phyloP scores from a whole-genome alignment of 768 basidiomycete genomes.

The Amanita phalloides region DNA sequence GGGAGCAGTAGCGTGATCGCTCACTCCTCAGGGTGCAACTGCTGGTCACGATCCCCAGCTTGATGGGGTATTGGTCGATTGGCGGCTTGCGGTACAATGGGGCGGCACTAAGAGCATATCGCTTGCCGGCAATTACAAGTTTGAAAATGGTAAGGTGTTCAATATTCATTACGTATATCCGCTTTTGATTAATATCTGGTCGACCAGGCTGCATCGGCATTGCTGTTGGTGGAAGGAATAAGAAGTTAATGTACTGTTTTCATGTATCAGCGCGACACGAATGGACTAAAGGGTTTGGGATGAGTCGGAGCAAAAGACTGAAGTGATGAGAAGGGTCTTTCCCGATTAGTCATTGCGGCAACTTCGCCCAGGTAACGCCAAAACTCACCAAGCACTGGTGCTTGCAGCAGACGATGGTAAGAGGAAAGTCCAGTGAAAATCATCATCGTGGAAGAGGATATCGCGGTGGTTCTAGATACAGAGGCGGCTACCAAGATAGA shows the following conservation, averaged over 20 bases:
- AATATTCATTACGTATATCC: no score
- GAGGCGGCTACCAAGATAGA: constrained; percentile 11
- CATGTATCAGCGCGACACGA: no score
- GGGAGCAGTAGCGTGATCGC: neutral
- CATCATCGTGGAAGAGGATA: constrained; percentile 11
- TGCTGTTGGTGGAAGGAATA: no score
- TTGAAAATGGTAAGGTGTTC: no score
- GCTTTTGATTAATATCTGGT: no score
- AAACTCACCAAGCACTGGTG: neutral
- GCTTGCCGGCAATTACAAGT: no score
- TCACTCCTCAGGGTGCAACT: constrained; percentile 1
- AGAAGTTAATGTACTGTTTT: no score
- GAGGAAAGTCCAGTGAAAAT: neutral
- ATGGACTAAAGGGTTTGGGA: no score
- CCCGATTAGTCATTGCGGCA: neutral
- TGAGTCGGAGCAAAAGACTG: no score
- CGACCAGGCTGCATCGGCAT: no score
- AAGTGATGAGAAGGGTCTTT: neutral
- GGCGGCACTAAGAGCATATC: neutral
- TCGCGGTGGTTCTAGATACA: constrained; percentile 4
- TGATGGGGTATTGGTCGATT: no score
- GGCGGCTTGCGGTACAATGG: no score
- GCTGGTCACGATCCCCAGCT: neutral
- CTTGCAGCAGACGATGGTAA: neutral
- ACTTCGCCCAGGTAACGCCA: neutral